A percentile compares a stretch with the other conserved stretches of the same genome.
These are phyloP conservation scores for Aspergillus udagawae DNA, from an alignment of 2,329 filamentous ascomycete species.

Conservation along the genomic window DNA sequence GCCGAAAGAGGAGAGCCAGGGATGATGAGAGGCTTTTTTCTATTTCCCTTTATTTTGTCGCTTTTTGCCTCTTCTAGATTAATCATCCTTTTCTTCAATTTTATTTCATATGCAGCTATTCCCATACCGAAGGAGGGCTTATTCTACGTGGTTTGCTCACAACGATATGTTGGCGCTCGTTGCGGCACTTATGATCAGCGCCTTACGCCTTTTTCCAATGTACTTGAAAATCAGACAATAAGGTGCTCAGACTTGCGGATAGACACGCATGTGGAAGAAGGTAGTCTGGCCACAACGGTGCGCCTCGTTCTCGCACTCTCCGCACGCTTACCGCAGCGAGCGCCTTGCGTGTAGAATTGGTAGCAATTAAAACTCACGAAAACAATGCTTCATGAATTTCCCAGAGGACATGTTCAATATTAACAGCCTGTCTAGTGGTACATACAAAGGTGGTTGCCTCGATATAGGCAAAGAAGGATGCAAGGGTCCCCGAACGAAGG, in stretches of 20 bases:
- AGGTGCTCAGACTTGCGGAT: background rate
- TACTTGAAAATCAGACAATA: background rate
- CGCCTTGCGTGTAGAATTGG: too few species aligned
- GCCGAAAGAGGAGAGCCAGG: slow-evolving; percentile 29
- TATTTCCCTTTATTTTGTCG: slow-evolving; percentile 3
- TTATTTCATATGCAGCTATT: background rate
- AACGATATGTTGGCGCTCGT: background rate
- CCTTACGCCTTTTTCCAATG: background rate
- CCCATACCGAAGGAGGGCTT: slow-evolving; percentile 1
- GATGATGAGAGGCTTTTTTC: slow-evolving; percentile 4
- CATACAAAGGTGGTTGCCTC: background rate
- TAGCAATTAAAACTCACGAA: background rate
- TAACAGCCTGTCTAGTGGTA: background rate
- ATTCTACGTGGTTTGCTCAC: background rate
- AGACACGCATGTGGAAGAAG: background rate
- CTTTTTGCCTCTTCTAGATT: slow-evolving; percentile 3
- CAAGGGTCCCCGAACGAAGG: background rate
- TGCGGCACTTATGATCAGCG: background rate
- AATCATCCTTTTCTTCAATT: slow-evolving; percentile 1
- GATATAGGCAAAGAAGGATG: background rate
- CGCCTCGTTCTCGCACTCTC: too few species aligned
- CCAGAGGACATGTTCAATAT: background rate
- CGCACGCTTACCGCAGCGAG: too few species aligned
- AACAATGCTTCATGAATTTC: background rate
- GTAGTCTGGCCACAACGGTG: too few species aligned